A percentile compares a stretch with the other conserved stretches of the same genome.
phyloP scores from a whole-genome alignment of 2,329 filamentous ascomycete species.

The Cryphonectria parasitica region DNA sequence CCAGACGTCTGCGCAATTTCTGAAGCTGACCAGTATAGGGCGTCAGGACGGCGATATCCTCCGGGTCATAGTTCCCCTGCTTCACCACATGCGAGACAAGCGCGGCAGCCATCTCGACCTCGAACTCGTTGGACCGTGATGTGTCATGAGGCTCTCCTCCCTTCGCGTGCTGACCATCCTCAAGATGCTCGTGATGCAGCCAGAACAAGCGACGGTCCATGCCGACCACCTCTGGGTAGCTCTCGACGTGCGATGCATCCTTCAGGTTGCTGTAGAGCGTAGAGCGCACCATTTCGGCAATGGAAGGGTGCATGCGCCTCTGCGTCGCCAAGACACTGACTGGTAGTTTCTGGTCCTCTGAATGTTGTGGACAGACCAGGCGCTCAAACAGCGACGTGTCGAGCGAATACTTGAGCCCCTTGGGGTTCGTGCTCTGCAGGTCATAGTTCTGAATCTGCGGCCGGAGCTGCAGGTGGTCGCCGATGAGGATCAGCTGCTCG shows the following conservation, averaged over 20 bases:
- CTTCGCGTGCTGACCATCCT: constrained; percentile 41
- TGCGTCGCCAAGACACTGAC: constrained; percentile 45
- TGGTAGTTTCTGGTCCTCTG: constrained; percentile 9
- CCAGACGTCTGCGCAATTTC: constrained; percentile 51
- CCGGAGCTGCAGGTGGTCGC: constrained; percentile 65
- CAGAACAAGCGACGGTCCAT: constrained; percentile 61
- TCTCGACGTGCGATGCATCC: constrained; percentile 48
- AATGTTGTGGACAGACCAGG: constrained; percentile 40
- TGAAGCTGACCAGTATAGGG: constrained; percentile 64
- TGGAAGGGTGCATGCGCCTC: constrained; percentile 66
- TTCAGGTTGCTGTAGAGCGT: constrained; percentile 60
- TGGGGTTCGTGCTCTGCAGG: constrained; percentile 54
- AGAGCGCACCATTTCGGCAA: constrained; percentile 60
- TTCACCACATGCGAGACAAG: constrained; percentile 67
- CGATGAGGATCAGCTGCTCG: constrained; percentile 66
- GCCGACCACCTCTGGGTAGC: constrained; percentile 54
- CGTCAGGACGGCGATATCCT: constrained; percentile 73
- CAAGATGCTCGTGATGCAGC: constrained; percentile 60
- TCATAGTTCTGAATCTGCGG: constrained; percentile 60
- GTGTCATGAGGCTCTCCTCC: constrained; percentile 40
- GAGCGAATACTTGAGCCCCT: constrained; percentile 54
- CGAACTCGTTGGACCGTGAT: constrained; percentile 60
- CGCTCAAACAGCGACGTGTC: constrained; percentile 67
- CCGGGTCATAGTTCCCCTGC: constrained; percentile 62
- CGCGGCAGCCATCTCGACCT: constrained; percentile 65